A percentile compares a stretch with the other conserved stretches of the same genome.
Conservation (phyloP, 2,329 filamentous ascomycete species). For the Neoascochyta sp. region DNA sequence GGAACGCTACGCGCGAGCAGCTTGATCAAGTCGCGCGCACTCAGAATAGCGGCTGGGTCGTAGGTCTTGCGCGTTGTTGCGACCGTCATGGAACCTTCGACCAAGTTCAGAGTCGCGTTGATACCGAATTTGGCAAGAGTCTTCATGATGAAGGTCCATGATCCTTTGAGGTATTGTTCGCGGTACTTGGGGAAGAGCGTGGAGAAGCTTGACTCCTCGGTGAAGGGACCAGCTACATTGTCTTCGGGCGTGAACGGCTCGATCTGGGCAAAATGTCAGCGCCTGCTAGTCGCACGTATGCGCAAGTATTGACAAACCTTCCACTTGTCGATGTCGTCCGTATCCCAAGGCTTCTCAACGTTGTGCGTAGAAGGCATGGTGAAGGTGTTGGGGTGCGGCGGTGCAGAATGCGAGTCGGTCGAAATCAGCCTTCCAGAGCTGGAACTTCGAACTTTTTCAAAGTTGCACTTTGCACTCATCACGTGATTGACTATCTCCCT, state of each 20-base stretch:
- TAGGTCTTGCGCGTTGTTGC: slow-evolving; percentile 90
- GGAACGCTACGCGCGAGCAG: slow-evolving; percentile 80
- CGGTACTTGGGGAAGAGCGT: slow-evolving; percentile 93
- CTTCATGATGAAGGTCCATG: slow-evolving; percentile 87
- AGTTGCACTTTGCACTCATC: no score
- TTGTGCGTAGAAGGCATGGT: slow-evolving; percentile 86
- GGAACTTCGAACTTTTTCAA: slow-evolving; percentile 11
- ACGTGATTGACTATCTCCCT: no score
- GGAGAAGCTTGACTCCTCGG: slow-evolving; percentile 87
- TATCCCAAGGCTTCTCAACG: slow-evolving; percentile 72
- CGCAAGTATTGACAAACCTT: slow-evolving; percentile 59
- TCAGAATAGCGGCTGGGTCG: slow-evolving; percentile 89
- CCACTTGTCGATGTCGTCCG: slow-evolving; percentile 97
- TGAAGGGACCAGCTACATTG: slow-evolving; percentile 80
- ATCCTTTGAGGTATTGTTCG: slow-evolving; percentile 87
- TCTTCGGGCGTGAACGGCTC: slow-evolving; percentile 82
- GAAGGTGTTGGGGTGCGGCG: slow-evolving; percentile 1
- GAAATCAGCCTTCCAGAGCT: no score
- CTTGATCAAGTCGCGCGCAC: slow-evolving; percentile 91
- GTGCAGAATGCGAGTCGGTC: no score
- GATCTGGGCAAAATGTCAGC: slow-evolving; percentile 47
- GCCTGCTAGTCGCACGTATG: not conserved
- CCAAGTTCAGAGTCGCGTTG: slow-evolving; percentile 85
- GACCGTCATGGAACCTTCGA: slow-evolving; percentile 95
- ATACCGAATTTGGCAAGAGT: slow-evolving; percentile 84